Conservation (phyloP, 768 basidiomycete genomes). For the Candolleomyces aberdarensis region DNA sequence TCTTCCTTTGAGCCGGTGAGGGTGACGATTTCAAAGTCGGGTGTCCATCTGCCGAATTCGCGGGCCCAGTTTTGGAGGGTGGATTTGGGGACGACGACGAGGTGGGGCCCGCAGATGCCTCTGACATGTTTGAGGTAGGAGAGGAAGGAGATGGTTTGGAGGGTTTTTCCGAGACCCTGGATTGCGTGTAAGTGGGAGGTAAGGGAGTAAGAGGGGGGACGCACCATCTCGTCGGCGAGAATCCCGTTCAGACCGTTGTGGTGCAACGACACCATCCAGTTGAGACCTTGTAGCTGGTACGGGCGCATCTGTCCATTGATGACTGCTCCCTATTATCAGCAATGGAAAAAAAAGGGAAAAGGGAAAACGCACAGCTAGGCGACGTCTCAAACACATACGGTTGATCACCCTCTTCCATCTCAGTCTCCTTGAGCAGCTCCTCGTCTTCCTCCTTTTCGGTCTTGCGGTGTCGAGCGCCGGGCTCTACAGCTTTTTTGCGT, state of each 20-base stretch:
- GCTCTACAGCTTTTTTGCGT: constrained; percentile 76
- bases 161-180: constrained; percentile 95
- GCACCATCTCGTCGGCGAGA: constrained; percentile 93
- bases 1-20: constrained; percentile 91
- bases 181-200: background rate
- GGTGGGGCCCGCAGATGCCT: constrained; percentile 76
- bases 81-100: constrained; percentile 97
- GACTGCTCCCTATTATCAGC: constrained; percentile 41
- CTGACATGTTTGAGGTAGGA: constrained; percentile 89
- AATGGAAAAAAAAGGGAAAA: background rate
- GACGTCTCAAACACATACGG: constrained; percentile 95
- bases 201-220: constrained; percentile 10
- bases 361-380: constrained; percentile 67
- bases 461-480: constrained; percentile 81
- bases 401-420: constrained; percentile 79
- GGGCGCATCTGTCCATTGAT: constrained; percentile 88
- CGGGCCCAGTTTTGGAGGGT: constrained; percentile 96
- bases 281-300: constrained; percentile 94
- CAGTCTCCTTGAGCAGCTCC: constrained; percentile 86
- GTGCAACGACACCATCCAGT: constrained; percentile 96
- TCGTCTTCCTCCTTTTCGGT: constrained; percentile 99
- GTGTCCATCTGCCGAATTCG: constrained; percentile 90
- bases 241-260: constrained; percentile 98
- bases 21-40: constrained; percentile 78
- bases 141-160: constrained; percentile 97